phyloP scores from a whole-genome alignment of 2,329 filamentous ascomycete species.

The Delphinella strobiligena region DNA sequence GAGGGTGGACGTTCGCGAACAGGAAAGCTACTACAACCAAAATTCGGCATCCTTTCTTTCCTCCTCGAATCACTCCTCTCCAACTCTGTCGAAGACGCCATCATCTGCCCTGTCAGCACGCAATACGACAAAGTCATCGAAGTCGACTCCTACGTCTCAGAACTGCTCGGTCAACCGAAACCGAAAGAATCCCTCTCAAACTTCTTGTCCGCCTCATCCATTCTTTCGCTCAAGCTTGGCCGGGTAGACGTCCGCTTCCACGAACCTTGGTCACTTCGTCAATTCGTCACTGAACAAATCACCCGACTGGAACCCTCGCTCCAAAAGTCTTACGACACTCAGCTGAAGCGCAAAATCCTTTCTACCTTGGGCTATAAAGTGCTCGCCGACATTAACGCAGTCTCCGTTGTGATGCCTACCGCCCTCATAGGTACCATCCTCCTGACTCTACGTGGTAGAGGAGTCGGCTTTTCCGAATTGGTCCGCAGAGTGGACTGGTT shows the following conservation, averaged over 20 bases:
- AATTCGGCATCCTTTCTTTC: conserved; percentile 90
- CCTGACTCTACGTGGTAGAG: conserved; percentile 78
- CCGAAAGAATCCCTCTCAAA: conserved; percentile 87
- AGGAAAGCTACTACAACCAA: conserved; percentile 84
- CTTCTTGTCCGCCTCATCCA: conserved; percentile 78
- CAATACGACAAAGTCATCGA: conserved; percentile 99
- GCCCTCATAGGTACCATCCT: conserved; percentile 90
- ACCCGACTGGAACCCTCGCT: conserved; percentile 35
- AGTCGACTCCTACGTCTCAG: conserved; percentile 90
- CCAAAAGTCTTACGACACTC: conserved; percentile 31
- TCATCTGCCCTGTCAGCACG: conserved; percentile 90
- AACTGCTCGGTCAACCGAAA: conserved; percentile 87
- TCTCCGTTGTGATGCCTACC: conserved; percentile 96
- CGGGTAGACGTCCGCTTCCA: conserved; percentile 93
- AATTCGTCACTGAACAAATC: conserved; percentile 70
- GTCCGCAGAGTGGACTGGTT: conserved; percentile 86
- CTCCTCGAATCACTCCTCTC: conserved; percentile 82
- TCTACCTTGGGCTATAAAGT: conserved; percentile 86
- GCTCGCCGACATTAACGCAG: conserved; percentile 84
- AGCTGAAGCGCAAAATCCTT: conserved; percentile 54
- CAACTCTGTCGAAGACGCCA: conserved; percentile 75
- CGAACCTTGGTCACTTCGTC: conserved; percentile 81
- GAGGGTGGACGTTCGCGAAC: conserved; percentile 89
- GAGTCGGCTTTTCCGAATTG: conserved; percentile 78
- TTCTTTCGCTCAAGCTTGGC: conserved; percentile 78